Evolutionary conservation across 495 filamentous ascomycete species (phyloP).

Genomic region (Penicillium longicatenatum): DNA sequence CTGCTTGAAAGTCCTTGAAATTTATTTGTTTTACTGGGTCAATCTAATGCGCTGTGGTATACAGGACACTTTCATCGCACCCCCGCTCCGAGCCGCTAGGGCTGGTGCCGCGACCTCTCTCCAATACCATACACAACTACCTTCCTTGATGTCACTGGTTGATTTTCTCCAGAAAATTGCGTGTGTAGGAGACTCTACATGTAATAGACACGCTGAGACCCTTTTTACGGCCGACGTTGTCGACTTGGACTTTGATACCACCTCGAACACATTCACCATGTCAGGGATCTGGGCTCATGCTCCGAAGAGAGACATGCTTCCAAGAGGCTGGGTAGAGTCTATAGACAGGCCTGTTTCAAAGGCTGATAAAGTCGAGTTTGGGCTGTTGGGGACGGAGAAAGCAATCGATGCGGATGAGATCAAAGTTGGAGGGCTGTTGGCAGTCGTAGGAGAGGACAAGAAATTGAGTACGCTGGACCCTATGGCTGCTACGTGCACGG

Average conservation of each 20-base stretch:
- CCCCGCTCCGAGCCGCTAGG: constrained; percentile 60
- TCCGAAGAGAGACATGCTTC: constrained; percentile 29
- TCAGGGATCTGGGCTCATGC: constrained; percentile 61
- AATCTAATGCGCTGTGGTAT: not conserved
- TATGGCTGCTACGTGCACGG: not conserved
- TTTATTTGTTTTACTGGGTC: not conserved
- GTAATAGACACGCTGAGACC: constrained; percentile 33
- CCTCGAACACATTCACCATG: constrained; percentile 63
- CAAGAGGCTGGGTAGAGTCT: constrained; percentile 55
- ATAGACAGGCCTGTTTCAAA: constrained; percentile 40
- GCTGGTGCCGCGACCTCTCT: constrained; percentile 65
- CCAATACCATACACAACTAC: constrained; percentile 69
- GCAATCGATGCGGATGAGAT: constrained; percentile 69
- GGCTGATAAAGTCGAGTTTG: constrained; percentile 68
- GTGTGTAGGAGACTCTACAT: constrained; percentile 45
- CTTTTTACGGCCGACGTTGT: constrained; percentile 60
- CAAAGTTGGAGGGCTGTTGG: constrained; percentile 75
- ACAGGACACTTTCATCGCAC: constrained; percentile 69
- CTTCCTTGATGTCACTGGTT: constrained; percentile 56
- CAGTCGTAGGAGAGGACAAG: constrained; percentile 73
- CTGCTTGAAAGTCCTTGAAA: not conserved
- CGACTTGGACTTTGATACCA: constrained; percentile 77
- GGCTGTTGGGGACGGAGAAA: constrained; percentile 70
- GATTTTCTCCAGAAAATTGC: constrained; percentile 57
- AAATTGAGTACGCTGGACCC: constrained; percentile 59